Evolutionary conservation across 306 rosid genomes (phyloP).

Genomic region (Elaeagnus macrophylla): DNA sequence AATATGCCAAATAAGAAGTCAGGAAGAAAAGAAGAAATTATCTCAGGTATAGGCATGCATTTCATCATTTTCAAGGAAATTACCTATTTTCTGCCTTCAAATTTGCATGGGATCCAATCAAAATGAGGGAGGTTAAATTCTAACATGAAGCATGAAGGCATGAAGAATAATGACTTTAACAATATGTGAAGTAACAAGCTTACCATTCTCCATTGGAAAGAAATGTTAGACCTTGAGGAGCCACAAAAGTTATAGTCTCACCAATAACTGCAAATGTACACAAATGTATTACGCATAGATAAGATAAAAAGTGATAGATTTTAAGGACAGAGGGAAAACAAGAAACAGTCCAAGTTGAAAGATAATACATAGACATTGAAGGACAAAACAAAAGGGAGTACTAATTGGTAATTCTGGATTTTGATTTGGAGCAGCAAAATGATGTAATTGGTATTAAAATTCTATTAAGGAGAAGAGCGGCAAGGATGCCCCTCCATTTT

Average conservation of each 20-base stretch:
- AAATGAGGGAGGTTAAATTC: not conserved
- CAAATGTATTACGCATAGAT: slow-evolving; percentile 7
- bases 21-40: no score
- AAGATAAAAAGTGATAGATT: no score
- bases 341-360: not conserved
- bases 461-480: no score
- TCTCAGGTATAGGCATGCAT: no score
- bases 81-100: no score
- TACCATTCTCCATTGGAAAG: slow-evolving; percentile 98
- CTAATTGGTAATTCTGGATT: no score
- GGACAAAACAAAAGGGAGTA: not conserved
- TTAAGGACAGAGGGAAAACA: not conserved
- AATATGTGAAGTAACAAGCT: not conserved
- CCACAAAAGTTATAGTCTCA: slow-evolving; percentile 65
- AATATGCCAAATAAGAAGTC: no score
- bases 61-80: no score
- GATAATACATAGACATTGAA: not conserved
- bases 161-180: not conserved
- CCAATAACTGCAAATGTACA: slow-evolving; percentile 62
- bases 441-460: no score
- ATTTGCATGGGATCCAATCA: not conserved
- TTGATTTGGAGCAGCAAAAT: not conserved
- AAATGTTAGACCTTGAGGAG: slow-evolving; percentile 47
- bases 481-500: no score
- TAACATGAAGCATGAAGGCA: not conserved